phyloP scores from a whole-genome alignment of 495 filamentous ascomycete species.

The Trichodelitschia bisporula region DNA sequence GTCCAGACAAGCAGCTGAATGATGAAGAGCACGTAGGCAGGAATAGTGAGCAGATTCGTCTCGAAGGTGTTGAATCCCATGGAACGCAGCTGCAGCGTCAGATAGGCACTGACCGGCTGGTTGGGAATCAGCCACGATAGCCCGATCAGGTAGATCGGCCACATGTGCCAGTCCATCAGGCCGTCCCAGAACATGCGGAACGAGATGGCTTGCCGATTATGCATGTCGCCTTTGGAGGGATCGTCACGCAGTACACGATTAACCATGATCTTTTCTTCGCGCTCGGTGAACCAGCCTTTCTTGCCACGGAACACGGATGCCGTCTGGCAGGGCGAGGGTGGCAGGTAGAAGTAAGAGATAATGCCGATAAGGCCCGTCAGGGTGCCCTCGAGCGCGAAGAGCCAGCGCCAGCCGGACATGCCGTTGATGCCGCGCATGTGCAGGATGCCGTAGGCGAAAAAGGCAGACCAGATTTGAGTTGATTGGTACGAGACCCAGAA shows the following conservation, averaged over 20 bases:
- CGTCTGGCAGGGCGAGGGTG: conserved; percentile 11
- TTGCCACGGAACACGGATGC: conserved; percentile 10
- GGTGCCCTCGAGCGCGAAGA: conserved; percentile 12
- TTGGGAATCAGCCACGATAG: conserved; percentile 11
- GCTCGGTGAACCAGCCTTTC: conserved; percentile 12
- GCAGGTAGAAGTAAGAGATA: conserved; percentile 10
- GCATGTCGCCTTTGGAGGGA: conserved; percentile 13
- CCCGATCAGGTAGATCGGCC: conserved; percentile 15
- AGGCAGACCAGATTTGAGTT: conserved; percentile 10
- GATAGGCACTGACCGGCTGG: conserved; percentile 6
- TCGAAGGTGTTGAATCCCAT: conserved; percentile 9
- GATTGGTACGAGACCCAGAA: conserved; percentile 12
- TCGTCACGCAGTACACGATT: conserved; percentile 13
- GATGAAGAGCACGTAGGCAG: conserved; percentile 15
- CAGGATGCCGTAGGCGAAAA: conserved; percentile 11
- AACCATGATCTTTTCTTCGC: conserved; percentile 15
- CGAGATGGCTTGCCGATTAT: conserved; percentile 10
- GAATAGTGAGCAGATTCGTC: conserved; percentile 13
- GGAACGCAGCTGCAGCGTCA: conserved; percentile 6
- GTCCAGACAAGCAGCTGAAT: conserved; percentile 28
- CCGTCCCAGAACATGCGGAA: conserved; percentile 7
- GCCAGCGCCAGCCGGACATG: conserved; percentile 11
- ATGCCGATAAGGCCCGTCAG: conserved; percentile 11
- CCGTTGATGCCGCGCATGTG: conserved; percentile 8
- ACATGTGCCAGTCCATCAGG: conserved; percentile 13